phyloP scores from a whole-genome alignment of 148 eudicot species.

The Heliosperma pusillum region DNA sequence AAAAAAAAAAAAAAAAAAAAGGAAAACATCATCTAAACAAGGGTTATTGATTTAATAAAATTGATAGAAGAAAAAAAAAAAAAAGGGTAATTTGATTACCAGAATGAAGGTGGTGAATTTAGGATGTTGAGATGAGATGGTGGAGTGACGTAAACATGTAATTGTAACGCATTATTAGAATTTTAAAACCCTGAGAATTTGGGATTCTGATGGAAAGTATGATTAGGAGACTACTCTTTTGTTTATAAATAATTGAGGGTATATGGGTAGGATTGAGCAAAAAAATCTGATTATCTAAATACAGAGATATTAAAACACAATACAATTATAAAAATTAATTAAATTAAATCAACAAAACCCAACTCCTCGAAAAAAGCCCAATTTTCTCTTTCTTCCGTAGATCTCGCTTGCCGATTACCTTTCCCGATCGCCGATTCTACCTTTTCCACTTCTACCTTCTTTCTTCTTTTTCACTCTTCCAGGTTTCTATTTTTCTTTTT shows the following conservation, averaged over 20 bases:
- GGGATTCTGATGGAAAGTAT: neutral
- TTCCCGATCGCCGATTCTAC: conserved; percentile 6
- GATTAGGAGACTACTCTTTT: no score
- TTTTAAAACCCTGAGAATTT: neutral
- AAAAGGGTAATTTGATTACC: neutral
- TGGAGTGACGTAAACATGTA: no score
- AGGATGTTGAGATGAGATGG: neutral
- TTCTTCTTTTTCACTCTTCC: neutral
- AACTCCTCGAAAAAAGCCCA: neutral
- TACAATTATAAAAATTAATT: no score
- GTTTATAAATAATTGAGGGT: no score
- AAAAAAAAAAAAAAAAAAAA: neutral
- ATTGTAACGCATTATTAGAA: neutral
- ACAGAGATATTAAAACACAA: neutral
- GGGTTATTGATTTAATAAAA: no score
- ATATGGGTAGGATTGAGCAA: no score
- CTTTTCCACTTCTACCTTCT: no score
- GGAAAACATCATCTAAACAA: no score
- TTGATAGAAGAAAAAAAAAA: no score
- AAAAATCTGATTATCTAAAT: no score
- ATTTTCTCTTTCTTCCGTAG: neutral
- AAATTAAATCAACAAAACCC: neutral
- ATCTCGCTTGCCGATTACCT: conserved; percentile 11
- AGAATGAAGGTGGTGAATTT: neutral
- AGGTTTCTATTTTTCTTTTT: neutral